Percentiles rank a stretch among this genome's conserved stretches.
Evolutionary conservation across 345 rosid species (phyloP).

Genomic region (Euclidium syriacum): DNA sequence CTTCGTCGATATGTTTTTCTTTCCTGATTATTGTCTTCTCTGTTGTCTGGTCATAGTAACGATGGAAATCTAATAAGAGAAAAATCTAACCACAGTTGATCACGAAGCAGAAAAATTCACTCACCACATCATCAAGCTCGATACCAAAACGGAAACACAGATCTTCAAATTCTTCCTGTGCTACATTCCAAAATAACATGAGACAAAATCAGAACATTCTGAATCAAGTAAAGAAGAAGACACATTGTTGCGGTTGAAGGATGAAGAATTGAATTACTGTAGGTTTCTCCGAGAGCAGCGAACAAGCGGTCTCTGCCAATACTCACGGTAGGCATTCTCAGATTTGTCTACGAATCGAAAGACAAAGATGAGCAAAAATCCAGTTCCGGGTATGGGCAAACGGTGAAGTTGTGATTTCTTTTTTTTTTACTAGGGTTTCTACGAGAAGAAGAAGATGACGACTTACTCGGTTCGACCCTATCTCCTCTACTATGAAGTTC

Average conservation of each 20-base stretch:
- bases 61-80: neutral
- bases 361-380: neutral
- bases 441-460: neutral
- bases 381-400: neutral
- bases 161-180: constrained; percentile 75
- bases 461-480: no score
- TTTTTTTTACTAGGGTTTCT: constrained; percentile 9
- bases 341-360: neutral
- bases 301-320: constrained; percentile 77
- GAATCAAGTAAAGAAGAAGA: neutral
- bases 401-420: no score
- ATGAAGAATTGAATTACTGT: constrained; percentile 38
- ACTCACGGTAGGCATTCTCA: constrained; percentile 72
- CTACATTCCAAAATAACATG: constrained; percentile 28
- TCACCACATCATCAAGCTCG: constrained; percentile 94
- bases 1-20: constrained; percentile 62
- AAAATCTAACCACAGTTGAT: neutral
- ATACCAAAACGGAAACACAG: constrained; percentile 89
- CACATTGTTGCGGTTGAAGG: neutral
- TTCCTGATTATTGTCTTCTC: constrained; percentile 84
- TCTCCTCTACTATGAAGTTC: no score
- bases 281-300: constrained; percentile 56
- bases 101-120: neutral
- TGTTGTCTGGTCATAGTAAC: constrained; percentile 48
- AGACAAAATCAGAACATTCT: neutral